These are phyloP conservation scores for Penicillium sclerotigenum DNA, from an alignment of 2,329 filamentous ascomycete genomes.

Conservation along the genomic window DNA sequence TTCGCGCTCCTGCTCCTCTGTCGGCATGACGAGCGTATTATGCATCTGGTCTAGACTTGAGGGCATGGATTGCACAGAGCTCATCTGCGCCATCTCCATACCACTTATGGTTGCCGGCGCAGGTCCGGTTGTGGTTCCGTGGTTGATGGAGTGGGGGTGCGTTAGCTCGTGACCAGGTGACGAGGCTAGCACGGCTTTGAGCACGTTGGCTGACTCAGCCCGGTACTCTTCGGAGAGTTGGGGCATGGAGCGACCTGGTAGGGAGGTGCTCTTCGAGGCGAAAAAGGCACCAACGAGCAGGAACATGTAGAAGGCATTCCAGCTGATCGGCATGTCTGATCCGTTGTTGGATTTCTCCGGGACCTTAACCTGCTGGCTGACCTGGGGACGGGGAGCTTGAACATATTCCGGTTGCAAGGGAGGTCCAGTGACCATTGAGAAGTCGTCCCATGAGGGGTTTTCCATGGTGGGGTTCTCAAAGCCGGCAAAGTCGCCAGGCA, in stretches of 20 bases:
- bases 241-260: conserved; percentile 55
- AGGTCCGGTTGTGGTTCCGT: conserved; percentile 23
- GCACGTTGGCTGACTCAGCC: conserved; percentile 47
- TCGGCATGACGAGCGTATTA: conserved; percentile 68
- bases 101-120: conserved; percentile 36
- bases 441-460: conserved; percentile 72
- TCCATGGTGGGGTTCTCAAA: conserved; percentile 84
- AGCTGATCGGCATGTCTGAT: conserved; percentile 64
- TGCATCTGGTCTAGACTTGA: conserved; percentile 62
- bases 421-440: conserved; percentile 69
- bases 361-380: conserved; percentile 36
- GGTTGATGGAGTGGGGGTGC: conserved; percentile 54
- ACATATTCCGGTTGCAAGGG: conserved; percentile 39
- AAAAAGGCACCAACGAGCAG: conserved; percentile 96
- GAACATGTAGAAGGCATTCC: conserved; percentile 81
- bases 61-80: conserved; percentile 23
- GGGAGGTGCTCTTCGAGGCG: conserved; percentile 73
- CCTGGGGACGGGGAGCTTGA: conserved; percentile 26
- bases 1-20: conserved; percentile 80
- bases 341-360: conserved; percentile 31
- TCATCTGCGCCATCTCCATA: conserved; percentile 42
- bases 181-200: conserved; percentile 46
- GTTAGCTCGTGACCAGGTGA: conserved; percentile 44
- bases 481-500: conserved; percentile 67
- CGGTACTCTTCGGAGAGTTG: conserved; percentile 48